These are phyloP conservation scores for Pecoramyces ruminantium DNA, from an alignment of 192 early-diverging fungal species.

Conservation along the genomic window DNA sequence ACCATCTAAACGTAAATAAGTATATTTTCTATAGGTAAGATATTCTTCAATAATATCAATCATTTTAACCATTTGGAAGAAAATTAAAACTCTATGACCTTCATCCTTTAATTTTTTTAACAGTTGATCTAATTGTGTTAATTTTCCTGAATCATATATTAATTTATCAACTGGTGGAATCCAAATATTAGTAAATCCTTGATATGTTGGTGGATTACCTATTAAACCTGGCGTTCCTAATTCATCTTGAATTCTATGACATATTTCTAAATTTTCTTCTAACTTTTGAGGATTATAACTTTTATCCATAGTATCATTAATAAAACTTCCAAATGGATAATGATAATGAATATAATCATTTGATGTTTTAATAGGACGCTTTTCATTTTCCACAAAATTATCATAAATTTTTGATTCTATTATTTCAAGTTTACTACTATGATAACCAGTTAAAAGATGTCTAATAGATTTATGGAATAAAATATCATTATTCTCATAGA, in stretches of 20 bases:
- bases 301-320: neutral
- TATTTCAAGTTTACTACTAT: neutral
- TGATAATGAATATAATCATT: neutral
- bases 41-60: constrained; percentile 84
- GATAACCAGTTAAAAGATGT: neutral
- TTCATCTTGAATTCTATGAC: neutral
- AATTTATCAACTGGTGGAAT: constrained; percentile 59
- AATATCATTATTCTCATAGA: neutral
- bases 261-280: neutral
- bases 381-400: neutral
- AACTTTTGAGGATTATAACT: neutral
- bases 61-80: constrained; percentile 84
- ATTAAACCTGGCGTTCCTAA: neutral
- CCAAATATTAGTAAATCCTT: constrained; percentile 46
- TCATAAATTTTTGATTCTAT: neutral
- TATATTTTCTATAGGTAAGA: constrained; percentile 65
- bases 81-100: constrained; percentile 62
- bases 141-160: constrained; percentile 63
- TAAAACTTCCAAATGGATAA: neutral
- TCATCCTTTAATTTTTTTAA: constrained; percentile 54
- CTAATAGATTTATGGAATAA: neutral
- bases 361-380: neutral
- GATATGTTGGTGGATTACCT: constrained; percentile 1
- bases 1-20: constrained; percentile 75
- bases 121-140: constrained; percentile 50